A percentile compares a stretch with the other conserved stretches of the same genome.
Evolutionary conservation across 768 basidiomycete genomes (phyloP).

Genomic region (Tricholoma furcatifolium): DNA sequence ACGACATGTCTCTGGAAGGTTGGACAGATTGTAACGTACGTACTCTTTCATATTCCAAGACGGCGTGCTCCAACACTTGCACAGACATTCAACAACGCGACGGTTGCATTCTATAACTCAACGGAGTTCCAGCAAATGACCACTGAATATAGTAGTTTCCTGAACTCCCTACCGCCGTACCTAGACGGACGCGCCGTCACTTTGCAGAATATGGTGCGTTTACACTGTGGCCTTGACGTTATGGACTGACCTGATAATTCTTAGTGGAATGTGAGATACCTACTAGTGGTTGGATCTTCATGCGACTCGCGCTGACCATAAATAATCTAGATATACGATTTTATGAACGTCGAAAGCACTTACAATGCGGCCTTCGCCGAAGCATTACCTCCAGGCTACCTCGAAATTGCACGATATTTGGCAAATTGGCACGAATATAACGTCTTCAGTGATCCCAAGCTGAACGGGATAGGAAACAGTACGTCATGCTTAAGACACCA

Average conservation of each 20-base stretch:
- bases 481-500: conserved; percentile 6
- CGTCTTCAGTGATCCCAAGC: conserved; percentile 54
- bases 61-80: background rate
- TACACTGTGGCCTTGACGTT: background rate
- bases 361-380: conserved; percentile 58
- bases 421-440: conserved; percentile 76
- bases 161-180: conserved; percentile 46
- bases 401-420: conserved; percentile 55
- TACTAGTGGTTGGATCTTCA: background rate
- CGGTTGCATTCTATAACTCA: conserved; percentile 55
- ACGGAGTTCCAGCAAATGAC: conserved; percentile 45
- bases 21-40: conserved; percentile 59
- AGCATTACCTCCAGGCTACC: conserved; percentile 44
- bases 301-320: background rate
- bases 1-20: conserved; percentile 66
- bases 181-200: conserved; percentile 52
- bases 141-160: conserved; percentile 44
- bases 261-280: conserved; percentile 36
- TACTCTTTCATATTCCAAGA: conserved; percentile 6
- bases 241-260: background rate
- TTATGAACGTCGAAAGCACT: conserved; percentile 69
- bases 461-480: conserved; percentile 69
- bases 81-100: conserved; percentile 49
- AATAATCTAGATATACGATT: conserved; percentile 57
- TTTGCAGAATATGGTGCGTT: conserved; percentile 58